Evolutionary conservation across 352 stramenopile species (phyloP), one percentile per base, ranked within the genome.

Genomic region (Phytophthora pseudosyringae): DNA sequence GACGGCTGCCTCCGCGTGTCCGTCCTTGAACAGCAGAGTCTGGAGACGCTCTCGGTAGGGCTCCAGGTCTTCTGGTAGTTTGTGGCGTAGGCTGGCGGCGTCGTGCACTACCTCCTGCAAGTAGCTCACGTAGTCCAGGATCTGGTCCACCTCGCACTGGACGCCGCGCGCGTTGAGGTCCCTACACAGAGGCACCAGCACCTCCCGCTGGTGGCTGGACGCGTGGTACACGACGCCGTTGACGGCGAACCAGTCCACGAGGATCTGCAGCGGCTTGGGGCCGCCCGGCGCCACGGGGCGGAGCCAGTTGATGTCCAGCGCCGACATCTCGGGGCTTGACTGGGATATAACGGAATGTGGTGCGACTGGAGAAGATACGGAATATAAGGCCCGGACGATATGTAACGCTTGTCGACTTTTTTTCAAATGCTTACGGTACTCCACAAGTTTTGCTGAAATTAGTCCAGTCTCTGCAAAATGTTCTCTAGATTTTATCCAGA

Each of bases 141-240:
- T 47, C 28, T 72, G 57, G 25, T 68, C 57, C 36, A 51, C 50
- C 45, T 72, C 49, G 44, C 64, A 72, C 31, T 32, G 36, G 21
- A 68, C 44, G 2, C 58, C 58, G 13, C 52, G 64, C n/a, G 50
- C 57, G 26, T 72, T 72, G 28, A 72, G 58, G 44, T 67, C 64
- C 36, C 31, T 16, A 35, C 64, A 72, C 6, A 72, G 45, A 18
- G 58, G 44, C 9, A 38, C 38, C 3, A 72, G 50, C 16, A 72
- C 58, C 16, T 72, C 64, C 2, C 58, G 50, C 35, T 68, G 50
- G 52, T 72, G 58, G n/a, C 44, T 33, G 29, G 58, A 68, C 57
- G 64, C 64, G 58, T 72, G 64, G 12, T 64, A 72, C 31, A 68
- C 64, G 9, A 67, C 58, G 21, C 48, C 64, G 16, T 72, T 72